Base-by-base conservation (phyloP, 768 basidiomycete species). In the Suillus placidus region DNA sequence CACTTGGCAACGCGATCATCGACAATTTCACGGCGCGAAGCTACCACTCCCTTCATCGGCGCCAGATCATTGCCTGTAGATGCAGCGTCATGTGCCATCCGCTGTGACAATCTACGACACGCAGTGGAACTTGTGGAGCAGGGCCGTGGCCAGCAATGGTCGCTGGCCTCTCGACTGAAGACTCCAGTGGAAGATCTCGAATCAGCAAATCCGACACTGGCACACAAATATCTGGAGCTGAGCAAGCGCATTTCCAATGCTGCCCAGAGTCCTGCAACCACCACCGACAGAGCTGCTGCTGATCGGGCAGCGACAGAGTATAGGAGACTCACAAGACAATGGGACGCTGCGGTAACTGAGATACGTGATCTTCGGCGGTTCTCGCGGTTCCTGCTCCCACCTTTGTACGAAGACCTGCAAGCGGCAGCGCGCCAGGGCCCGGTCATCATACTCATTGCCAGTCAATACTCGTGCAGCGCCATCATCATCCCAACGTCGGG, bases 51-150 rank as follows among this genome's bases (percentile, higher is more conserved):
- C 3, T 61, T 61, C 30, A 4, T 16, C n/a, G n/a, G n/a, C n/a
- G 51, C 38, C 0, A 3, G 5, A 6, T 13, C 49, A 7, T 32
- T 62, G 1, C 6, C 65, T 30, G 61, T 58, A 16, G 35, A 66
- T 62, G 60, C 65, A n/a, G 65, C 60, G 3, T 66, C 65, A 51
- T 66, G 61, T 56, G 74, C 72, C 35, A 58, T 71, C 63, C 47
- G 18, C 35, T 26, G n/a, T 2, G 51, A 42, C n/a, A 58, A 67
- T 14, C 32, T 26, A 26, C 57, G 65, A 47, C 61, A 49, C 35
- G 73, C 74, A 7, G 30, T 76, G 6, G 72, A 74, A 64, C 73
- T 74, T 67, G 57, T 74, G 43, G 76, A 77, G 55, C 71, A 76
- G 56, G 73, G 74, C 2, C 73, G 72, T 3, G 73, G 71, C 5